Evolutionary conservation across 805 yeast genomes (phyloP).

Genomic region (Pichia insulana): DNA sequence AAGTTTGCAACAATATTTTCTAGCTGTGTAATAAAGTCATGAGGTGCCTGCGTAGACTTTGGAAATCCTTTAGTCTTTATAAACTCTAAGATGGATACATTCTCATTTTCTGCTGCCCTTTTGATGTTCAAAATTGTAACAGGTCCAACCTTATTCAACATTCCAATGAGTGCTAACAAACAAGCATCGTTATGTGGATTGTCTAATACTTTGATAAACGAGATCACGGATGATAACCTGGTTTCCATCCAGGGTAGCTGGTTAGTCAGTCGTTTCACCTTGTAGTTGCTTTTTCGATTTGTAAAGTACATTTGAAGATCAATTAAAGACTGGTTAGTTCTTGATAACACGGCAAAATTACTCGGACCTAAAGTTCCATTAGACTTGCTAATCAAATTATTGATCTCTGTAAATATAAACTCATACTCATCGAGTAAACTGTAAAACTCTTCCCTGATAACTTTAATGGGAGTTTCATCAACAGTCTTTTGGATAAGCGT

Average conservation of each 20-base stretch:
- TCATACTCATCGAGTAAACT: conserved; percentile 31
- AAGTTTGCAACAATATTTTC: conserved; percentile 7
- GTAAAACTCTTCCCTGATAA: conserved; percentile 22
- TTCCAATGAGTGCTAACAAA: conserved; percentile 19
- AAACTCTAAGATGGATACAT: conserved; percentile 19
- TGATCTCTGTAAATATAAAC: conserved; percentile 38
- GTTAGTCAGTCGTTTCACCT: conserved; percentile 37
- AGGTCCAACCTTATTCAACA: conserved; percentile 19
- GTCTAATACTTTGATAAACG: conserved; percentile 37
- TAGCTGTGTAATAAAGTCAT: background rate
- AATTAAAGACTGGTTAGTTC: conserved; percentile 43
- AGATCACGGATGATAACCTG: conserved; percentile 36
- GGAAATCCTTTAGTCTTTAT: conserved; percentile 8
- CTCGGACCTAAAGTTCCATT: conserved; percentile 33
- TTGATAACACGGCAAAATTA: conserved; percentile 46
- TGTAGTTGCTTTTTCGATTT: conserved; percentile 13
- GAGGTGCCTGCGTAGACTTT: background rate
- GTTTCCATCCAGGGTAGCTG: conserved; percentile 43
- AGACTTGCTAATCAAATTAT: conserved; percentile 32
- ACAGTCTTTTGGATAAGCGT: conserved; percentile 15
- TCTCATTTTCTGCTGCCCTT: conserved; percentile 13
- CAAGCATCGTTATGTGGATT: conserved; percentile 24
- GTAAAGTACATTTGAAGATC: conserved; percentile 31
- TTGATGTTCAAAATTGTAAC: conserved; percentile 15
- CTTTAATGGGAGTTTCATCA: conserved; percentile 13